A percentile compares a stretch with the other conserved stretches of the same genome.
phyloP scores from a whole-genome alignment of 139 green algal genomes.

The Chlamydomonas schloesseri region DNA sequence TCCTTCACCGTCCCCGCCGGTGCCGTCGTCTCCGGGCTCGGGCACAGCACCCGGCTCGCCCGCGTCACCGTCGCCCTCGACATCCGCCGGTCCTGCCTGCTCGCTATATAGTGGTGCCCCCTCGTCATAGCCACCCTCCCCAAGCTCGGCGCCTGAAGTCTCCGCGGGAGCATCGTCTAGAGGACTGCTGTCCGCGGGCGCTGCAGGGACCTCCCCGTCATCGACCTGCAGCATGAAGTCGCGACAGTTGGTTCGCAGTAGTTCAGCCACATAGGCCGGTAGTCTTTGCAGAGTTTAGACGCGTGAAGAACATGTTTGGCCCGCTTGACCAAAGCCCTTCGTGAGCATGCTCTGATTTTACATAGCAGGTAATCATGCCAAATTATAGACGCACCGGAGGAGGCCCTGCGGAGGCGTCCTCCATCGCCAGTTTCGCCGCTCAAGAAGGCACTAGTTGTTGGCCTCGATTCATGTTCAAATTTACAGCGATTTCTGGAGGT shows the following conservation, averaged over 20 bases:
- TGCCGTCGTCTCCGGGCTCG: background rate
- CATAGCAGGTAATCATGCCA: background rate
- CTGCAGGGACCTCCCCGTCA: conserved; percentile 10
- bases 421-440: background rate
- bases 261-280: too few species aligned
- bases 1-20: background rate
- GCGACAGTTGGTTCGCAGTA: background rate
- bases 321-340: too few species aligned
- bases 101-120: background rate
- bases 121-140: background rate
- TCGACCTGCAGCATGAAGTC: conserved; percentile 10
- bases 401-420: conserved; percentile 27
- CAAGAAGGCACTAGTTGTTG: background rate
- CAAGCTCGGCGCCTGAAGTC: background rate
- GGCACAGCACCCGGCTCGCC: background rate
- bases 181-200: background rate
- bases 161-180: too few species aligned
- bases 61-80: background rate
- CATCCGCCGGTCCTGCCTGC: background rate
- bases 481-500: background rate
- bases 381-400: conserved; percentile 4
- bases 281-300: background rate
- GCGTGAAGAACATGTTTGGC: too few species aligned
- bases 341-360: too few species aligned
- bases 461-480: background rate